Evolutionary conservation across 2,329 filamentous ascomycete genomes (phyloP), one percentile per base, ranked within the genome.

Genomic region (Proliferodiscus dingleyae): DNA sequence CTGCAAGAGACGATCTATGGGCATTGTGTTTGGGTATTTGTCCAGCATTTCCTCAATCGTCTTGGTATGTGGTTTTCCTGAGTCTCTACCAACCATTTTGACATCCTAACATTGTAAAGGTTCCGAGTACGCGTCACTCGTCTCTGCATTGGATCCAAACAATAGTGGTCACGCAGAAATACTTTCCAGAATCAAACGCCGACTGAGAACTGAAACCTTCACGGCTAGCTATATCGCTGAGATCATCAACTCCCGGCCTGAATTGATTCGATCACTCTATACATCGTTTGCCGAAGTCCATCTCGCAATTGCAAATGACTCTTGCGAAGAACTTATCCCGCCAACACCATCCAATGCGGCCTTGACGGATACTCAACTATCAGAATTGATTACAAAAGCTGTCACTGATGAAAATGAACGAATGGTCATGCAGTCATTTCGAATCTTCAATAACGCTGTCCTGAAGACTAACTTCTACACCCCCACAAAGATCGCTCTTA

Each of bases 161-260:
- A 94, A 95, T 69, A 93, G 83, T 57, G 78, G 81, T 1, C 89
- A 97, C 61, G 87, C 86, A 15, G 89, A 64, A 60, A 77, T 96
- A 49, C 77, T 98, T 28, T 86, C 87, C 23, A 97, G 94, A 73
- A 80, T 98, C 62, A 98, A 98, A 81, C 89, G 90, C 59, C 84
- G 93, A 61, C 78, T 98, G 49, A 86, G 93, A 61, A 93, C 87
- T 0, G 93, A 98, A 71, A 98, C 93, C 0, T 98, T 98, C 67
- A 98, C 93, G 0, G 87, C 93, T 4, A 91, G 96, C 63, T 98
- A 98, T 71, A 97, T 98, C 58, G 81, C 91, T 22, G 91, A 98
- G 70, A 97, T 98, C 65, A 95, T 98, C 69, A 83, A 85, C 64
- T 84, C 85, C 41, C 93, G 97, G 66, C 91, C 93, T 0, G 80